Percentiles rank a stretch among this genome's conserved stretches.
Evolutionary conservation across 1,139 yeast genomes (phyloP).

Genomic region (Nakaseomyces bracarensis): DNA sequence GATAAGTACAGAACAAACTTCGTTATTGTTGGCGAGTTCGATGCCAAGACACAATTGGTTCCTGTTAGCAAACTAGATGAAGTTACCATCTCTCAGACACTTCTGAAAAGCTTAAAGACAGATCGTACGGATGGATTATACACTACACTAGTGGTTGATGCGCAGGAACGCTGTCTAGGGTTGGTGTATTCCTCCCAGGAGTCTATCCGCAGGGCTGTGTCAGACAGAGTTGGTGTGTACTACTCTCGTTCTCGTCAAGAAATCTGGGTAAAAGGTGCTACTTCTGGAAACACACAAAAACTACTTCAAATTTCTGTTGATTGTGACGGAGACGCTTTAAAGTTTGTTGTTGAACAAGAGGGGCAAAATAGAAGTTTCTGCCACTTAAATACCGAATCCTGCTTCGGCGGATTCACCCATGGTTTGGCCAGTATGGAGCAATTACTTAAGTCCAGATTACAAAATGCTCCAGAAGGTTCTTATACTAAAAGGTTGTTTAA

Average conservation of each 20-base stretch:
- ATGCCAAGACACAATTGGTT: conserved; percentile 13
- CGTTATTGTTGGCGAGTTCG: conserved; percentile 42
- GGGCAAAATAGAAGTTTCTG: conserved; percentile 59
- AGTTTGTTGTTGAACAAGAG: conserved; percentile 74
- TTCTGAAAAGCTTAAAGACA: conserved; percentile 54
- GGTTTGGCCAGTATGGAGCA: conserved; percentile 59
- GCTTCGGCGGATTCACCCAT: conserved; percentile 57
- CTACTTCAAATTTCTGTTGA: conserved; percentile 61
- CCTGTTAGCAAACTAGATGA: conserved; percentile 17
- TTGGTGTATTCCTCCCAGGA: conserved; percentile 82
- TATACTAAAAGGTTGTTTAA: conserved; percentile 82
- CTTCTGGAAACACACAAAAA: conserved; percentile 88
- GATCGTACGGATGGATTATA: conserved; percentile 83
- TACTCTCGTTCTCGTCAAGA: conserved; percentile 84
- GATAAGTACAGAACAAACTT: conserved; percentile 28
- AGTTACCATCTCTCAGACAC: conserved; percentile 40
- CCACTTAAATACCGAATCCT: conserved; percentile 68
- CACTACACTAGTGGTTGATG: conserved; percentile 76
- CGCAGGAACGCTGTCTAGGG: conserved; percentile 63
- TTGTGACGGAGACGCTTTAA: conserved; percentile 87
- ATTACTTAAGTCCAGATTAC: conserved; percentile 44
- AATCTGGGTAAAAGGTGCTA: conserved; percentile 92
- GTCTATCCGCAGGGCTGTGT: conserved; percentile 74
- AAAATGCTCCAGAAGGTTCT: conserved; percentile 78
- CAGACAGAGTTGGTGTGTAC: conserved; percentile 80